These are phyloP conservation scores for Eleusine coracana DNA, from an alignment of 176 grass and related monocot genomes.

Conservation along the genomic window DNA sequence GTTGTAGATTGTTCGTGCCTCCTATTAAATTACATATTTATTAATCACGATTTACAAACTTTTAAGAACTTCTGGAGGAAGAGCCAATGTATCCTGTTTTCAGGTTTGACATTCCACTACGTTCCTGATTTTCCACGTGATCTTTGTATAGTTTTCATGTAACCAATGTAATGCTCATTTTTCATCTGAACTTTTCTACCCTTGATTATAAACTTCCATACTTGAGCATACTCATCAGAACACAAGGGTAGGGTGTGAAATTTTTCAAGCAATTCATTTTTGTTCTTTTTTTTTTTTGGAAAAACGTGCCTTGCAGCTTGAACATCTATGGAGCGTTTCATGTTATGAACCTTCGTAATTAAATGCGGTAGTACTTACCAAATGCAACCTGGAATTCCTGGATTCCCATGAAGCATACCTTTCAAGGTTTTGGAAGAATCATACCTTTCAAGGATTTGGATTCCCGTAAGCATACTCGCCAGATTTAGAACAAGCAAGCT, in stretches of 20 bases:
- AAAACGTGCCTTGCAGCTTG: too few species aligned
- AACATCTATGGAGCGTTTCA: too few species aligned
- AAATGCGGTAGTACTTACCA: too few species aligned
- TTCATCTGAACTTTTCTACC: neutral
- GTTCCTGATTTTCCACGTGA: neutral
- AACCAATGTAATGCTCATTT: neutral
- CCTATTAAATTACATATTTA: neutral
- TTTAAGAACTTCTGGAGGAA: neutral
- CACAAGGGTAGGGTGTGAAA: neutral
- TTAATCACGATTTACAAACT: neutral
- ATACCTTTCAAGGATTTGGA: too few species aligned
- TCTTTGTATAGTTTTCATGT: neutral
- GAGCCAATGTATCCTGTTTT: neutral
- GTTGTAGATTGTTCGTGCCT: conserved; percentile 19
- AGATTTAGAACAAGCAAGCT: too few species aligned
- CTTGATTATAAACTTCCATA: neutral
- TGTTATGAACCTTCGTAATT: too few species aligned
- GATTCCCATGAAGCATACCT: too few species aligned
- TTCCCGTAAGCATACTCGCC: too few species aligned
- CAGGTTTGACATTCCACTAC: neutral
- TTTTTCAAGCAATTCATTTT: too few species aligned
- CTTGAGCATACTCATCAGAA: neutral
- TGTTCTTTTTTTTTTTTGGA: too few species aligned
- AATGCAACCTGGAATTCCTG: too few species aligned
- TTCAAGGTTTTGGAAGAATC: too few species aligned